These are phyloP conservation scores for Fagopyrum homotropicum DNA, from an alignment of 148 eudicot species.

Conservation along the genomic window DNA sequence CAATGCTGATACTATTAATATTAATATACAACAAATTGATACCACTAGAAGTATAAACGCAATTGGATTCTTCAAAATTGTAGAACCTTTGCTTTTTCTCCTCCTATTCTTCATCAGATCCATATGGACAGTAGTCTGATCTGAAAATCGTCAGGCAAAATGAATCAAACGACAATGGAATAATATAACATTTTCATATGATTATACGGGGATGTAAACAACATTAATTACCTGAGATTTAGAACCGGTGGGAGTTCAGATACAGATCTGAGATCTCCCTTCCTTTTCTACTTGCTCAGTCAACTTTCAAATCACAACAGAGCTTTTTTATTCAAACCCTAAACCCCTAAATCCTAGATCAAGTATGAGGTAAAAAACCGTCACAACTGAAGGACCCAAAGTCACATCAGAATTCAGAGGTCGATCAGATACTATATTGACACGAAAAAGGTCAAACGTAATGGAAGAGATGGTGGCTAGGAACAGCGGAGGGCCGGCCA, in stretches of 20 bases:
- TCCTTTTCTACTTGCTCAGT: not conserved
- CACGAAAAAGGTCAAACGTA: too few relatives aligned
- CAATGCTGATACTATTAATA: constrained; percentile 32
- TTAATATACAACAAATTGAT: constrained; percentile 36
- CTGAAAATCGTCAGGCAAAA: not conserved
- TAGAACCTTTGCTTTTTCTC: not conserved
- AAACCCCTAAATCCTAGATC: not conserved
- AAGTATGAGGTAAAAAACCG: not conserved
- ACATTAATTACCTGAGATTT: not conserved
- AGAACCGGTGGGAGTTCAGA: not conserved
- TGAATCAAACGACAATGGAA: not conserved
- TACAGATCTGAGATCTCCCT: not conserved
- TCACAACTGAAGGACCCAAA: not conserved
- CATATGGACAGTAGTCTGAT: not conserved
- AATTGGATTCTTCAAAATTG: constrained; percentile 18
- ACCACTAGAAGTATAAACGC: constrained; percentile 27
- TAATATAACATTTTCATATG: not conserved
- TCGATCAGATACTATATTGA: too few relatives aligned
- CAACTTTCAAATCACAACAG: not conserved
- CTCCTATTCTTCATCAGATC: not conserved
- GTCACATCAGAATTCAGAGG: not conserved
- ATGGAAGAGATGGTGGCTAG: too few relatives aligned
- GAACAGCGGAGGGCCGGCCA: too few relatives aligned
- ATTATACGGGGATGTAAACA: not conserved
- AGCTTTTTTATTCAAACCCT: not conserved